Evolutionary conservation across 2,329 filamentous ascomycete species (phyloP).

Genomic region (Lasiodiplodia sp.): DNA sequence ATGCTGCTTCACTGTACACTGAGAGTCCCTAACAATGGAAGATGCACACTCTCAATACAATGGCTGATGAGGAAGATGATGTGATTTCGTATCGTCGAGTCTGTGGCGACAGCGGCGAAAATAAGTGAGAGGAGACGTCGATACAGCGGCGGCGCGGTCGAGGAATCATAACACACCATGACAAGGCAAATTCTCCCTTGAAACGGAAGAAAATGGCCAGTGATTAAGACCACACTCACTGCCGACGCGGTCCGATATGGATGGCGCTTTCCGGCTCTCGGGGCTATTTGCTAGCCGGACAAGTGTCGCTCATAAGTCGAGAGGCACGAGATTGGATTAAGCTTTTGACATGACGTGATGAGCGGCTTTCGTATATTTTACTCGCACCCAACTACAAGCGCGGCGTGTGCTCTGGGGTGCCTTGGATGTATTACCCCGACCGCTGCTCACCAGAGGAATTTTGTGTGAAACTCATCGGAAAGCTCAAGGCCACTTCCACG

Average conservation of each 20-base stretch:
- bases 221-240: neutral
- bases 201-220: no score
- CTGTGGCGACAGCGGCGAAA: neutral
- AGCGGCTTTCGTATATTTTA: neutral
- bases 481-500: slow-evolving; percentile 18
- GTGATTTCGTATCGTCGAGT: neutral
- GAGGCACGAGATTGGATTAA: neutral
- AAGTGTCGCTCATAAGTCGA: neutral
- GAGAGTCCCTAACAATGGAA: neutral
- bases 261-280: neutral
- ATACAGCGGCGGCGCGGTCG: slow-evolving; percentile 6
- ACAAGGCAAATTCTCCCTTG: neutral
- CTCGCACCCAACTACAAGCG: neutral
- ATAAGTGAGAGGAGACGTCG: neutral
- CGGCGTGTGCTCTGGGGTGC: neutral
- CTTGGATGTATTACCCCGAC: neutral
- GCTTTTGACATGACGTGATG: slow-evolving; percentile 10
- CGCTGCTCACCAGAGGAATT: slow-evolving; percentile 26
- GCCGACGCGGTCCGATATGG: neutral
- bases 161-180: neutral
- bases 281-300: neutral
- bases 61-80: neutral
- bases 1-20: neutral
- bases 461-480: slow-evolving; percentile 25
- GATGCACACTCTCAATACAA: no score